These are phyloP conservation scores for Seiridium unicorne DNA, from an alignment of 2,329 filamentous ascomycete genomes.

Conservation along the genomic window DNA sequence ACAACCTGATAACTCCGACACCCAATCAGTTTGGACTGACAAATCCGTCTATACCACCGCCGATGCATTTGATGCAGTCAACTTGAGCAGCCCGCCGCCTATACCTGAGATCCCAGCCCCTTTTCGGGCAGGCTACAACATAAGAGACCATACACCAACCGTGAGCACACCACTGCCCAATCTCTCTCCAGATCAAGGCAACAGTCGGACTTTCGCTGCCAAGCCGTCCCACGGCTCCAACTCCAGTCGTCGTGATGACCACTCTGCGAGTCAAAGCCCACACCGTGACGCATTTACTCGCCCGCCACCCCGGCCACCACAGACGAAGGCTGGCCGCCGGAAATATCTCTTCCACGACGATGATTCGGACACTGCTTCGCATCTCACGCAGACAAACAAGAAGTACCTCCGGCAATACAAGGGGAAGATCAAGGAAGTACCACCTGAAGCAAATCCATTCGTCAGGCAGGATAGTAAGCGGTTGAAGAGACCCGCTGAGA, in stretches of 20 bases:
- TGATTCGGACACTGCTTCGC: constrained; percentile 15
- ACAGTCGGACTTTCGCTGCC: background rate
- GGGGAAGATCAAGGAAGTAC: constrained; percentile 9
- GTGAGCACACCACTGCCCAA: background rate
- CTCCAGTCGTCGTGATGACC: background rate
- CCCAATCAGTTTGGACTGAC: background rate
- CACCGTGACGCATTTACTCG: background rate
- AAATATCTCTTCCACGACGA: constrained; percentile 12
- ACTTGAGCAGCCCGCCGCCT: background rate
- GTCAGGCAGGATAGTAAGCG: background rate
- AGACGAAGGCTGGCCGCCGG: background rate
- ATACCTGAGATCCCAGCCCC: background rate
- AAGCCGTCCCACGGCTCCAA: no score
- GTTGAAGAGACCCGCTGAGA: background rate
- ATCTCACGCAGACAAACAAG: constrained; percentile 11
- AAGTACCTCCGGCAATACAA: constrained; percentile 12
- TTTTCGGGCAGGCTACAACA: background rate
- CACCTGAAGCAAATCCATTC: constrained; percentile 13
- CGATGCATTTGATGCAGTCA: background rate
- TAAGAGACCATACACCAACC: background rate
- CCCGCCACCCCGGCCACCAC: background rate
- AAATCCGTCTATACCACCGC: background rate
- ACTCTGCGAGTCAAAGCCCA: background rate
- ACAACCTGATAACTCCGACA: background rate
- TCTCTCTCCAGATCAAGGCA: background rate